Evolutionary conservation across 352 stramenopile genomes (phyloP).

Genomic region (Achlya hypogyna): DNA sequence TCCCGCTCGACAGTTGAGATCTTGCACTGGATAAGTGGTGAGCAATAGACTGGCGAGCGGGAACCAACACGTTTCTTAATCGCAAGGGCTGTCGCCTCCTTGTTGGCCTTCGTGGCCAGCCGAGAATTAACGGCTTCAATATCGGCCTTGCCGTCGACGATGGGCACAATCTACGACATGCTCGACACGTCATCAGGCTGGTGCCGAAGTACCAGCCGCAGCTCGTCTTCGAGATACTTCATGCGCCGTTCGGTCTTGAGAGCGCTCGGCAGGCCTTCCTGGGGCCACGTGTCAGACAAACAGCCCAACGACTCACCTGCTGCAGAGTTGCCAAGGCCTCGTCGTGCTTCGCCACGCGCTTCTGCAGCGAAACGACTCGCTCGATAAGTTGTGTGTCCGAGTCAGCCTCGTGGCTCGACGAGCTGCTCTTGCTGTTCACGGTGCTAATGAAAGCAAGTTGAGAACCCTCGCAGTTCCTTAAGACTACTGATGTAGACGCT

Average conservation of each 20-base stretch:
- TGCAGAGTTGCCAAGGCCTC: neutral
- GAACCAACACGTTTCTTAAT: neutral
- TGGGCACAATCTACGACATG: slow-evolving; percentile 7
- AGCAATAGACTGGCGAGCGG: neutral
- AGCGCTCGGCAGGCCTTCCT: neutral
- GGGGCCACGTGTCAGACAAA: no score
- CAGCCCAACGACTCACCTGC: no score
- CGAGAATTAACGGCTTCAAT: neutral
- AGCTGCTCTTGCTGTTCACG: neutral
- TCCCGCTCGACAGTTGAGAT: neutral
- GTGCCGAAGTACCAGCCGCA: neutral
- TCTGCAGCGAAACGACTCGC: neutral
- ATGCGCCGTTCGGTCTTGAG: neutral
- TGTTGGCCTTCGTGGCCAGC: neutral
- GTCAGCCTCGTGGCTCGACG: neutral
- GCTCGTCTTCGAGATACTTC: slow-evolving; percentile 5
- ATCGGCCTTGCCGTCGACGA: slow-evolving; percentile 15
- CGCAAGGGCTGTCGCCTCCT: neutral
- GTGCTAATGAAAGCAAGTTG: neutral
- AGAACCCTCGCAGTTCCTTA: no score
- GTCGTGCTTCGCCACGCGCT: neutral
- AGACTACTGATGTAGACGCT: neutral
- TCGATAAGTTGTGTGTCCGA: no score
- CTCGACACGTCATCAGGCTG: neutral
- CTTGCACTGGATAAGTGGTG: neutral